Evolutionary conservation across 148 eudicot species (phyloP), one percentile per base, ranked within the genome.

Genomic region (Dysphania ambrosioides): DNA sequence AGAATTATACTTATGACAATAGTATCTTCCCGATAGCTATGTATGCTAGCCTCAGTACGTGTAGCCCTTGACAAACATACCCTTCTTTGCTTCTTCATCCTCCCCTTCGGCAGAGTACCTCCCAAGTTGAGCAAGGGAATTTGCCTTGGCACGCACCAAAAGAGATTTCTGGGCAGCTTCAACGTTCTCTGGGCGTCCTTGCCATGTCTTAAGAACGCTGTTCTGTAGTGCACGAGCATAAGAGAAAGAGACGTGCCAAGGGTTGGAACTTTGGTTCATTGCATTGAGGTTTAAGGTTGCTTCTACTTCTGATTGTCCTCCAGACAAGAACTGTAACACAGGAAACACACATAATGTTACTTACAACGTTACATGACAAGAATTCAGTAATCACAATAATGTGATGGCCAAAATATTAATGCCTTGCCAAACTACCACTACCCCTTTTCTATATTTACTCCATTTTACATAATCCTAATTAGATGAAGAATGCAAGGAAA

Each of bases 241-340:
- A 6, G 98, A 94, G 87, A 94, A 94, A 16, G 97, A 94, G 21
- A 94, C 97, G 34, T 94, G 98, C 98, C 98, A 94, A 63, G 97
- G 97, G 90, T 94, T 94, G 55, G 96, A 96, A 71, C 86, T 88
- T 82, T 94, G 98, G 80, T 94, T 94, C 98, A 94, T 94, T 38
- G 98, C 95, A 15, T 94, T 88, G 71, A 94, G 81, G 84, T 91
- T 94, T 27, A 91, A 79, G 68, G 96, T 94, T 57, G 98, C 97
- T 79, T 93, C 95, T 70, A 80, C 84, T 86, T 93, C 98, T 63
- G 95, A 89, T 83, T 93, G 98, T 75, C 97, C 98, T 27, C 98
- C 98, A 6, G 98, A 94, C 88, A 93, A 91, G 79, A 93, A 91
- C 98, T 93, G 72, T 24, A 76, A 13, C 56, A 75, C 38, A 72